These are phyloP conservation scores for Breynia disticha DNA, from an alignment of 441 rosid genomes.

Conservation along the genomic window DNA sequence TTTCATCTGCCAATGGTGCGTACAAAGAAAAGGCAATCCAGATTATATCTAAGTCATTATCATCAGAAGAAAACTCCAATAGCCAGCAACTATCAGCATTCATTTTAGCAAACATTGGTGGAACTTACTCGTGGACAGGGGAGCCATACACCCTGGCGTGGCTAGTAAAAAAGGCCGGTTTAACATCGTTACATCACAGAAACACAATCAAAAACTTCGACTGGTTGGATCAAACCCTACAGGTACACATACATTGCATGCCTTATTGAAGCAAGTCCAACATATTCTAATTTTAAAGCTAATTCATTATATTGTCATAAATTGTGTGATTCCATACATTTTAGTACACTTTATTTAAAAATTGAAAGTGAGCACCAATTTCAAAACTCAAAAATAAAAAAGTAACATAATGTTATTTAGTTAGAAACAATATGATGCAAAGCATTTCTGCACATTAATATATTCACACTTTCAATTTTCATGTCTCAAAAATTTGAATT, in stretches of 20 bases:
- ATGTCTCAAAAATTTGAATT: no score
- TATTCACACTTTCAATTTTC: no score
- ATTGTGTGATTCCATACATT: no score
- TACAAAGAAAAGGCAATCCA: constrained; percentile 46
- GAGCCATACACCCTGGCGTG: constrained; percentile 80
- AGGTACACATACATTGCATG: constrained; percentile 28
- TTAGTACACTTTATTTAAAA: no score
- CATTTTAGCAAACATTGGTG: constrained; percentile 77
- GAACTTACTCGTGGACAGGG: constrained; percentile 84
- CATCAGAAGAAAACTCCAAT: constrained; percentile 36
- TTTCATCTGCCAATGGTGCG: constrained; percentile 31
- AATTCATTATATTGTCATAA: no score
- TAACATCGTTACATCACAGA: constrained; percentile 46
- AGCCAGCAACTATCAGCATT: constrained; percentile 45
- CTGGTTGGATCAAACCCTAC: constrained; percentile 72
- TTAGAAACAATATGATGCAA: no score
- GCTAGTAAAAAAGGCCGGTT: constrained; percentile 77
- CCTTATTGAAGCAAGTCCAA: no score
- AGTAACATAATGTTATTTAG: no score
- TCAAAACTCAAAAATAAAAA: no score
- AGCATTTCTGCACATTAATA: no score
- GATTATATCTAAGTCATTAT: constrained; percentile 44
- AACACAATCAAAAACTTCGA: constrained; percentile 65
- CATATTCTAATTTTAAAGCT: no score
- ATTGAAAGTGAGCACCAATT: no score